Conservation (phyloP, 202 grass and related monocot genomes). For the Cymbopogon flexuosus region DNA sequence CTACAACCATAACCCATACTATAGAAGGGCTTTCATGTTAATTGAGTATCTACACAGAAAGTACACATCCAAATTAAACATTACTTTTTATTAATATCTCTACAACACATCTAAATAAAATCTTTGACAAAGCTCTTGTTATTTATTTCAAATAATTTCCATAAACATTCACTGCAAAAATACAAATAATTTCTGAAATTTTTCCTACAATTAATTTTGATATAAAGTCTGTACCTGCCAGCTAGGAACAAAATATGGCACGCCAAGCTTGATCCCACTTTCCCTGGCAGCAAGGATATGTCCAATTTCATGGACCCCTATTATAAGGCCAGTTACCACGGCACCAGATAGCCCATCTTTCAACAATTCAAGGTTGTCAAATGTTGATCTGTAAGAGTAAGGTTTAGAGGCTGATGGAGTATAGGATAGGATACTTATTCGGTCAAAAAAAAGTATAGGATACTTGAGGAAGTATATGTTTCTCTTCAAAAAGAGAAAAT, state of each 20-base stretch:
- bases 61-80: neutral
- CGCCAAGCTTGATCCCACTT: conserved; percentile 77
- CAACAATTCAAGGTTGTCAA: conserved; percentile 87
- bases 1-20: neutral
- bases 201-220: neutral
- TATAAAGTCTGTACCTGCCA: conserved; percentile 69
- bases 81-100: neutral
- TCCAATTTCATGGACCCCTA: conserved; percentile 83
- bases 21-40: neutral
- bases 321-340: conserved; percentile 65
- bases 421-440: too few relatives aligned
- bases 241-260: conserved; percentile 98
- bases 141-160: neutral
- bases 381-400: conserved; percentile 66
- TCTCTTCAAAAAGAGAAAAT: neutral
- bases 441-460: too few relatives aligned
- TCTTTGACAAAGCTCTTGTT: neutral
- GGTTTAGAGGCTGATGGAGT: neutral
- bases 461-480: neutral
- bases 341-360: conserved; percentile 78
- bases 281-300: conserved; percentile 78
- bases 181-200: neutral
- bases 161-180: neutral
- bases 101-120: neutral
- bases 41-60: neutral